These are phyloP conservation scores for Babesia bigemina DNA, from an alignment of 169 alveolate species.

Conservation along the genomic window DNA sequence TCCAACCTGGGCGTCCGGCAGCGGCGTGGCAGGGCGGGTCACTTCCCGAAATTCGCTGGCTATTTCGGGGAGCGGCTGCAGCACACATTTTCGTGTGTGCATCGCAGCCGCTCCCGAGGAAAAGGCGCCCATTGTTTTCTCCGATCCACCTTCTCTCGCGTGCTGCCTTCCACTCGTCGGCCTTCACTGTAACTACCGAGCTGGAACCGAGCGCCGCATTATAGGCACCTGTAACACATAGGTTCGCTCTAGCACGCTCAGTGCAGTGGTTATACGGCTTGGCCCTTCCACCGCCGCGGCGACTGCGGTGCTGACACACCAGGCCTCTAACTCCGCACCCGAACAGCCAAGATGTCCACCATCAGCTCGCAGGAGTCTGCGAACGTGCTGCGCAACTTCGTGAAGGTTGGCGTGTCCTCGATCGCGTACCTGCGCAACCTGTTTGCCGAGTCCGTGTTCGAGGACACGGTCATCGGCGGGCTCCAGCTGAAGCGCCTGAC, in stretches of 20 bases:
- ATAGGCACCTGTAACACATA: too few relatives aligned
- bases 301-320: too few relatives aligned
- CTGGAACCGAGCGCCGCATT: too few relatives aligned
- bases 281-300: too few relatives aligned
- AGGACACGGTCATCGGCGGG: constrained; percentile 58
- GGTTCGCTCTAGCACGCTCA: too few relatives aligned
- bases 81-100: background rate
- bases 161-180: background rate
- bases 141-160: background rate
- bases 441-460: constrained; percentile 56
- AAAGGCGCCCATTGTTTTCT: constrained; percentile 6
- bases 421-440: constrained; percentile 64
- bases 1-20: background rate
- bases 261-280: too few relatives aligned
- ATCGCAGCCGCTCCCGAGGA: constrained; percentile 7
- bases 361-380: constrained; percentile 42
- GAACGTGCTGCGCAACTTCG: constrained; percentile 59
- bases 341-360: constrained; percentile 7
- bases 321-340: too few relatives aligned
- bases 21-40: too few relatives aligned
- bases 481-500: constrained; percentile 61
- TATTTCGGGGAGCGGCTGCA: too few relatives aligned
- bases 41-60: too few relatives aligned
- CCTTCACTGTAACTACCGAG: too few relatives aligned
- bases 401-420: constrained; percentile 52